Evolutionary conservation across 352 stramenopile species (phyloP).

Genomic region (Thalassiosira mediterranea): DNA sequence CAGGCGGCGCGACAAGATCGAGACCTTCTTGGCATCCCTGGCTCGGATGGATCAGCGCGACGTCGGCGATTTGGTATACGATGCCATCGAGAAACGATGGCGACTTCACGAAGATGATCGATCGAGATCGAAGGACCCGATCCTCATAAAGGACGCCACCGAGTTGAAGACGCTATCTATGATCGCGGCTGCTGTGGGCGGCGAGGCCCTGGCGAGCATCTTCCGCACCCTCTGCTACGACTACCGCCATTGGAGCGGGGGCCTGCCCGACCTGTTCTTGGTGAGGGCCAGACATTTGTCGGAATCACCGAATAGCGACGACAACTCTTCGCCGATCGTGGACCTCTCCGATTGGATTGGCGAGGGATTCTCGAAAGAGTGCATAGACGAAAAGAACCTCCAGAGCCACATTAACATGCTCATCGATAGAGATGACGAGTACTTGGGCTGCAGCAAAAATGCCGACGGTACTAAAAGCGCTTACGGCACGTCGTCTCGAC

Average conservation of each 20-base stretch:
- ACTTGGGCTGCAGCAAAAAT: slow-evolving; percentile 73
- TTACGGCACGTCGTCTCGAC: slow-evolving; percentile 34
- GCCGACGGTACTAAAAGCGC: no score
- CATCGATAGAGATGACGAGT: slow-evolving; percentile 76
- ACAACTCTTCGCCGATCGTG: slow-evolving; percentile 43
- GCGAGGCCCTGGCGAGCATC: slow-evolving; percentile 58
- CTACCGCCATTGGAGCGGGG: slow-evolving; percentile 80
- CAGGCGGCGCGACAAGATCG: slow-evolving; percentile 47
- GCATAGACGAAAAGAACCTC: slow-evolving; percentile 38
- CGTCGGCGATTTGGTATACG: slow-evolving; percentile 59
- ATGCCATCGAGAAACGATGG: slow-evolving; percentile 47
- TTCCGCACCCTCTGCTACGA: slow-evolving; percentile 77
- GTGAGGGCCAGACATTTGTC: slow-evolving; percentile 55
- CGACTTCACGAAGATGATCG: slow-evolving; percentile 18
- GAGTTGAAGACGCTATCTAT: slow-evolving; percentile 73
- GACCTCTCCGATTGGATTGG: slow-evolving; percentile 74
- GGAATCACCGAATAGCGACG: slow-evolving; percentile 4
- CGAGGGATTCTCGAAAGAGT: slow-evolving; percentile 62
- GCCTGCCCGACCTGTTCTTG: slow-evolving; percentile 76
- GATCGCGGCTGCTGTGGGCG: slow-evolving; percentile 68
- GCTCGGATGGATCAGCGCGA: slow-evolving; percentile 35
- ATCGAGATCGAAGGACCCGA: slow-evolving; percentile 35
- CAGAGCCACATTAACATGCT: slow-evolving; percentile 51
- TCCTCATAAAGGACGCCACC: slow-evolving; percentile 56
- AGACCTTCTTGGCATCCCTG: slow-evolving; percentile 58